phyloP scores from a whole-genome alignment of 106 monocot species.

The Cymbidium sinense region DNA sequence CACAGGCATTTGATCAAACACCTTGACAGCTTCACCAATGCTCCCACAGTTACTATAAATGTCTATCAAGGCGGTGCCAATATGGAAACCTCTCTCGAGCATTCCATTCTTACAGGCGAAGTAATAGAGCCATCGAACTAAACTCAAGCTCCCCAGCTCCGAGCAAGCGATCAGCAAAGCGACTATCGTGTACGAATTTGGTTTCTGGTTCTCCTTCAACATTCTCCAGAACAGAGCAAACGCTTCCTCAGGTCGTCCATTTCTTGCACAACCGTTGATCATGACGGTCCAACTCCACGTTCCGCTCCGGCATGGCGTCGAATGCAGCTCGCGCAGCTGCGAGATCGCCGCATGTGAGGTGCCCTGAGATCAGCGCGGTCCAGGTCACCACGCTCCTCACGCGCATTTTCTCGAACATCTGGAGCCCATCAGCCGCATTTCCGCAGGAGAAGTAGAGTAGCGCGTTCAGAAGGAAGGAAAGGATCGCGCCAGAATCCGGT shows the following conservation, averaged over 20 bases:
- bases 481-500: conserved; percentile 25
- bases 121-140: conserved; percentile 48
- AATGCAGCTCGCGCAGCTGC: conserved; percentile 30
- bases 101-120: conserved; percentile 27
- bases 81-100: conserved; percentile 19
- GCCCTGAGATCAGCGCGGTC: conserved; percentile 44
- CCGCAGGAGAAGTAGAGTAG: conserved; percentile 40
- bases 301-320: conserved; percentile 44
- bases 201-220: conserved; percentile 33
- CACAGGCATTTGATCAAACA: conserved; percentile 41
- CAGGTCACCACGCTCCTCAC: conserved; percentile 50
- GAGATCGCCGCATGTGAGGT: conserved; percentile 29
- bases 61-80: conserved; percentile 66
- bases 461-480: conserved; percentile 35
- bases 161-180: conserved; percentile 45
- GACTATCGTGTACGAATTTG: conserved; percentile 61
- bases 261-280: conserved; percentile 39
- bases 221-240: conserved; percentile 43
- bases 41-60: conserved; percentile 88
- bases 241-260: conserved; percentile 46
- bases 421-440: conserved; percentile 9
- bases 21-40: conserved; percentile 32
- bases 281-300: conserved; percentile 64
- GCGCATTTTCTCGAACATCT: conserved; percentile 47
- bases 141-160: conserved; percentile 35